These are phyloP conservation scores for Hippophae tibetana DNA, from an alignment of 306 rosid species.

Conservation along the genomic window DNA sequence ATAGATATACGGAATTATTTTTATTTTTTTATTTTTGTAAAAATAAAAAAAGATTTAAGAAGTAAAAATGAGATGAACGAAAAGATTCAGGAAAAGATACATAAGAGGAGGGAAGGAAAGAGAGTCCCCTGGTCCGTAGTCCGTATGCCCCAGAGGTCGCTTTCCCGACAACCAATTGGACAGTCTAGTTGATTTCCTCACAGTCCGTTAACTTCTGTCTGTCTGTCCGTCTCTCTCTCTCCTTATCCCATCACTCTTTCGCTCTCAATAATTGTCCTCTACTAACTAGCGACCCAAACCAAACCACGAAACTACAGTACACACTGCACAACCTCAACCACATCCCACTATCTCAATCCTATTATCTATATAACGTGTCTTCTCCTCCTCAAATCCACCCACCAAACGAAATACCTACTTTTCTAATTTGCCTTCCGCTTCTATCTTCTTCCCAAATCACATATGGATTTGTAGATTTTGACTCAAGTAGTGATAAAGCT, in stretches of 20 bases:
- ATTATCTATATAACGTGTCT: conserved; percentile 24
- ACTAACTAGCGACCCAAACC: neutral
- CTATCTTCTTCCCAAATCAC: neutral
- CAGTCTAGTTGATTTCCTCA: neutral
- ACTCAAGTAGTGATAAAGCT: neutral
- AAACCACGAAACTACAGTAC: conserved; percentile 17
- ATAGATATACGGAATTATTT: no score
- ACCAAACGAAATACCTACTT: neutral
- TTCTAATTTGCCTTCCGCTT: neutral
- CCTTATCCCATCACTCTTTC: neutral
- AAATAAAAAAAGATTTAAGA: no score
- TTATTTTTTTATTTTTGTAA: no score
- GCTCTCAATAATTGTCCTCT: neutral
- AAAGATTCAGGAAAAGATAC: neutral
- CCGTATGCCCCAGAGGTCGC: neutral
- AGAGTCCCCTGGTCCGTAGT: neutral
- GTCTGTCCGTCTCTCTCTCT: no score
- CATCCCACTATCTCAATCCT: conserved; percentile 9
- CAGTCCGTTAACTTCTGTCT: no score
- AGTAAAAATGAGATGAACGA: neutral
- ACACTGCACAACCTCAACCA: conserved; percentile 28
- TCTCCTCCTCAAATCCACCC: conserved; percentile 9
- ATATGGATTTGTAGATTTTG: conserved; percentile 5
- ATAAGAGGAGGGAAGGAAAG: neutral
- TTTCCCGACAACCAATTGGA: neutral